These are phyloP conservation scores for Allomyces macrogynus DNA, from an alignment of 192 early-diverging fungal genomes.

Conservation along the genomic window DNA sequence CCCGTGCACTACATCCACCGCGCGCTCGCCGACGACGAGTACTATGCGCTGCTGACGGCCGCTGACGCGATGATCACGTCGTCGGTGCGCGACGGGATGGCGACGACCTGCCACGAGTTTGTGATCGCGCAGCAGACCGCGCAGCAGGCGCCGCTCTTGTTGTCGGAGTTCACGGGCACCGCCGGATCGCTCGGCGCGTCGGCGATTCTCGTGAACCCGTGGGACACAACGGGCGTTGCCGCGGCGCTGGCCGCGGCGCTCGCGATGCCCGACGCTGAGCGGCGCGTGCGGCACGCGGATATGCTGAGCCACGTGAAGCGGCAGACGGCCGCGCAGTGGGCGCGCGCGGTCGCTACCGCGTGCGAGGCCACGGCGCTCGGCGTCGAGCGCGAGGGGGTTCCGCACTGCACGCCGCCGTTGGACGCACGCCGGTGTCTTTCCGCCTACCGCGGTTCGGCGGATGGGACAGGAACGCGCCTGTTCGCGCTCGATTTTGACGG, in stretches of 20 bases:
- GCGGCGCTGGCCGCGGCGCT: conserved; percentile 78
- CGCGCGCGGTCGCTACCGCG: conserved; percentile 28
- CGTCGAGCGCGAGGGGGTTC: too few relatives aligned
- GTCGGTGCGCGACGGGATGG: conserved; percentile 89
- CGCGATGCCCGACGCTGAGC: conserved; percentile 59
- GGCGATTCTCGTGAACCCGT: conserved; percentile 83
- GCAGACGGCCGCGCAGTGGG: conserved; percentile 79
- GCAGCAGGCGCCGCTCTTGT: conserved; percentile 64
- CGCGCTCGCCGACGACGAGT: conserved; percentile 85
- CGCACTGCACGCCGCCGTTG: too few relatives aligned
- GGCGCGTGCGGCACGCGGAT: conserved; percentile 47
- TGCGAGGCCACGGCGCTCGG: too few relatives aligned
- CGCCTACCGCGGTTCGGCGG: too few relatives aligned
- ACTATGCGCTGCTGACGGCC: conserved; percentile 72
- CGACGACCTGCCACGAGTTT: conserved; percentile 83
- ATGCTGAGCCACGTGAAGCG: conserved; percentile 40
- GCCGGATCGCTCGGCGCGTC: conserved; percentile 64
- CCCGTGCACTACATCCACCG: conserved; percentile 87
- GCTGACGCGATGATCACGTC: conserved; percentile 92
- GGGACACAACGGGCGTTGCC: conserved; percentile 78
- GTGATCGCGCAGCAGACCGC: conserved; percentile 68
- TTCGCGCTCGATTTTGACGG: conserved; percentile 46
- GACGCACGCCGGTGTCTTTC: too few relatives aligned
- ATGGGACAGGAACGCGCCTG: too few relatives aligned
- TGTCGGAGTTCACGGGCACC: conserved; percentile 93